A percentile compares a stretch with the other conserved stretches of the same genome.
These are phyloP conservation scores for Glycyrrhiza uralensis DNA, from an alignment of 306 rosid genomes.

Conservation along the genomic window DNA sequence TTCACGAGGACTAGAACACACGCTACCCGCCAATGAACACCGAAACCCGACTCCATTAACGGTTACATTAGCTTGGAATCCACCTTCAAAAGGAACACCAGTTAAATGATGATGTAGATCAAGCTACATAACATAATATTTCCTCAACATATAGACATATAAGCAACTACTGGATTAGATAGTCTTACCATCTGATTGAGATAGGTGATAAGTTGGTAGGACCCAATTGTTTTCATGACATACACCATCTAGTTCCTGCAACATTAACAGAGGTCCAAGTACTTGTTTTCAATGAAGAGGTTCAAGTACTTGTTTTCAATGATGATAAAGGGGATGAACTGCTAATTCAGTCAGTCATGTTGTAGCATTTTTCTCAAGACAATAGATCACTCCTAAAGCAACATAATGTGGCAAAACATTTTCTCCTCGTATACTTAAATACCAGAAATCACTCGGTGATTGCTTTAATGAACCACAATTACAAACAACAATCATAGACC, in stretches of 20 bases:
- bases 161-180: background rate
- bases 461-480: background rate
- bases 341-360: background rate
- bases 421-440: background rate
- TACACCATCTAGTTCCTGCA: constrained; percentile 41
- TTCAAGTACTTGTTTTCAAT: constrained; percentile 1
- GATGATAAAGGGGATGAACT: background rate
- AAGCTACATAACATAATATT: constrained; percentile 35
- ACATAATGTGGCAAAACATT: background rate
- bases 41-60: constrained; percentile 54
- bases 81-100: constrained; percentile 46
- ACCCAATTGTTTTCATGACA: constrained; percentile 47
- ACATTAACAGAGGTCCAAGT: constrained; percentile 2
- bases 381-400: background rate
- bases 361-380: background rate
- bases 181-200: constrained; percentile 42
- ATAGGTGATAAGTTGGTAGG: constrained; percentile 46
- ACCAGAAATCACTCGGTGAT: background rate
- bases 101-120: constrained; percentile 3
- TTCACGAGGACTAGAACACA: constrained; percentile 29
- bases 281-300: constrained; percentile 1
- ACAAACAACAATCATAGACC: background rate
- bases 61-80: constrained; percentile 50
- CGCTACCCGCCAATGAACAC: constrained; percentile 32
- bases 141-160: constrained; percentile 21